These are phyloP conservation scores for Zygosaccharomyces sapae DNA, from an alignment of 1,139 yeast species.

Conservation along the genomic window DNA sequence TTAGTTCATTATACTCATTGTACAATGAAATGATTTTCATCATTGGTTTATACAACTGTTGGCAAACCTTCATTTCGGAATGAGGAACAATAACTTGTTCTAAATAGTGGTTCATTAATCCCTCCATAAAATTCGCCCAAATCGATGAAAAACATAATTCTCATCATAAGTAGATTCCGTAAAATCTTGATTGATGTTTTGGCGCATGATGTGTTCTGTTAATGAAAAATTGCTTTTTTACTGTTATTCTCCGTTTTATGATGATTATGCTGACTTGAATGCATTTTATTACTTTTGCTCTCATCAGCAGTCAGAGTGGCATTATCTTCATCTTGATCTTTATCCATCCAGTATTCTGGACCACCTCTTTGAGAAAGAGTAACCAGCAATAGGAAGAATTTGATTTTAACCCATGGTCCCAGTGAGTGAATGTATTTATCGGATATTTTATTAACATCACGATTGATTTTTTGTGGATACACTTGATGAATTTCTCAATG, in stretches of 20 bases:
- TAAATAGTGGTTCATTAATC: constrained; percentile 36
- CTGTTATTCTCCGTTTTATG: neutral
- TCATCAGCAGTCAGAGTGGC: neutral
- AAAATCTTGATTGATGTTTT: constrained; percentile 34
- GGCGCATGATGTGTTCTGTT: constrained; percentile 34
- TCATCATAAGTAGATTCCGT: constrained; percentile 33
- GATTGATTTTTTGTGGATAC: constrained; percentile 33
- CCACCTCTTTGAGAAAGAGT: constrained; percentile 37
- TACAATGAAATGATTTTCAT: constrained; percentile 36
- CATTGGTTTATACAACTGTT: constrained; percentile 37
- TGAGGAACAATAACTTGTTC: constrained; percentile 36
- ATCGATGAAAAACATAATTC: constrained; percentile 36
- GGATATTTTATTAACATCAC: constrained; percentile 29
- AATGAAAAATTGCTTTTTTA: constrained; percentile 16
- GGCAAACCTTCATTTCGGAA: constrained; percentile 38
- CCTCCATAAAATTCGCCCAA: constrained; percentile 40
- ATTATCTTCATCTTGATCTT: constrained; percentile 19
- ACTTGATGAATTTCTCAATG: constrained; percentile 32
- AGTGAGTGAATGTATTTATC: constrained; percentile 25
- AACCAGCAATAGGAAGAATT: constrained; percentile 32
- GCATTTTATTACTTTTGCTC: neutral
- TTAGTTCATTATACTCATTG: constrained; percentile 36
- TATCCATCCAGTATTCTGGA: constrained; percentile 36
- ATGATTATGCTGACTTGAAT: constrained; percentile 1
- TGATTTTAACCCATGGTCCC: constrained; percentile 33